These are phyloP conservation scores for Pterocarpus santalinus DNA, from an alignment of 306 rosid species.

Conservation along the genomic window DNA sequence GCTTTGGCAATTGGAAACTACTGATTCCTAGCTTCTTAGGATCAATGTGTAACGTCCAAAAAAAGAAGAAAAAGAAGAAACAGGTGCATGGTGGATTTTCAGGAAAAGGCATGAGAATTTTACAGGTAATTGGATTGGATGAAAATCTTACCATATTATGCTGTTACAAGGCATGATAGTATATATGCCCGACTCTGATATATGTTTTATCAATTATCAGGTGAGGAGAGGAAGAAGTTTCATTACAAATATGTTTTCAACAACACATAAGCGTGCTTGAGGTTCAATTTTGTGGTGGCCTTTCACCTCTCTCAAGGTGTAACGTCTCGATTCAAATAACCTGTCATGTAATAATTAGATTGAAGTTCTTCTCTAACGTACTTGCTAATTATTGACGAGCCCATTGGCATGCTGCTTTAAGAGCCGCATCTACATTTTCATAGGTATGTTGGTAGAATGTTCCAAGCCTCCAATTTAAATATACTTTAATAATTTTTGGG, in stretches of 20 bases:
- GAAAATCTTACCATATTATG: neutral
- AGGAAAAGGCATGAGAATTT: constrained; percentile 31
- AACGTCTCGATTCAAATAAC: neutral
- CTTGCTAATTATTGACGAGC: neutral
- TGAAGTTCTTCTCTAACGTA: neutral
- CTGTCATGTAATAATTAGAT: constrained; percentile 16
- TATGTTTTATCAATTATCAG: constrained; percentile 37
- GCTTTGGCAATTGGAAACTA: constrained; percentile 61
- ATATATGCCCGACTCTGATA: neutral
- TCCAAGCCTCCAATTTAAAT: neutral
- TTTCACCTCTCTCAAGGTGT: constrained; percentile 24
- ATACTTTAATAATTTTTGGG: no score
- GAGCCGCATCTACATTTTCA: neutral
- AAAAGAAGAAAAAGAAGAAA: constrained; percentile 47
- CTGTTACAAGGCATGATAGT: neutral
- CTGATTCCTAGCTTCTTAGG: constrained; percentile 56
- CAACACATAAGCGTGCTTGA: constrained; percentile 33
- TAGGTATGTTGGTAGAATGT: neutral
- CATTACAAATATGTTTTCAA: constrained; percentile 18
- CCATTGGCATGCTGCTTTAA: neutral
- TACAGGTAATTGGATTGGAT: constrained; percentile 37
- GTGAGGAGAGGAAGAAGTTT: constrained; percentile 44
- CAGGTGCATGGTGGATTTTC: constrained; percentile 28
- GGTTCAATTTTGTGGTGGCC: constrained; percentile 22
- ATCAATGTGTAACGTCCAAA: constrained; percentile 37